Base-by-base conservation (phyloP, 768 basidiomycete species). In the Boletus eberwhitei region DNA sequence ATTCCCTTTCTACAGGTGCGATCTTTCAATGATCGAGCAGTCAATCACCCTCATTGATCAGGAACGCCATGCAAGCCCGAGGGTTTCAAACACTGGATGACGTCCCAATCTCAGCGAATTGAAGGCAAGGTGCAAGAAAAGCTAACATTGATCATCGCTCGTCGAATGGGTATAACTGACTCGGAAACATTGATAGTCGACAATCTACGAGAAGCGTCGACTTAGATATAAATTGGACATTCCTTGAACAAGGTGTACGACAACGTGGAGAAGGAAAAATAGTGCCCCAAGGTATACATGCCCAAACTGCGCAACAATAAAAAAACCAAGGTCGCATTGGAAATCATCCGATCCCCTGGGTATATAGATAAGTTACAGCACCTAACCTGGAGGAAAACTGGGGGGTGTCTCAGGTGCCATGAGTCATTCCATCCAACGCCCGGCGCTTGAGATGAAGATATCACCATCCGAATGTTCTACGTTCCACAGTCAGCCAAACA, bases 401-500 rank as follows among this genome's bases (percentile, higher is more conserved):
- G 26, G 21, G 5, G 5, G 29, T 8, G 3, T n/a, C 16, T n/a
- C 44, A 32, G 41, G 47, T 31, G 22, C 19, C 40, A 24, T 12
- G 29, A 48, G 12, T 24, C 13, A 8, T 24, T 17, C 31, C 4
- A 32, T 32, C 41, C n/a, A 48, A 21, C 45, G 38, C 32, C n/a
- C 19, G 4, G 17, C 37, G 21, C 24, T 8, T n/a, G n/a, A 22
- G 11, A 38, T 19, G 32, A 26, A 42, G 29, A 21, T 16, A 35
- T 71, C 52, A 69, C 69, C 69, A 69, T 2, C 67, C 69, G 26
- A 69, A 71, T 29, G 67, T 62, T 46, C 68, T 69, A 26, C 24
- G 36, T 19, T 21, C 26, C 37, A 39, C 21, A 14, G n/a, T 66
- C 55, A 68, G 55, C 45, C 38, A 50, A 48, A 4, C 16, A 22